phyloP scores from a whole-genome alignment of 2,329 filamentous ascomycete species.

The Alternaria rosae region DNA sequence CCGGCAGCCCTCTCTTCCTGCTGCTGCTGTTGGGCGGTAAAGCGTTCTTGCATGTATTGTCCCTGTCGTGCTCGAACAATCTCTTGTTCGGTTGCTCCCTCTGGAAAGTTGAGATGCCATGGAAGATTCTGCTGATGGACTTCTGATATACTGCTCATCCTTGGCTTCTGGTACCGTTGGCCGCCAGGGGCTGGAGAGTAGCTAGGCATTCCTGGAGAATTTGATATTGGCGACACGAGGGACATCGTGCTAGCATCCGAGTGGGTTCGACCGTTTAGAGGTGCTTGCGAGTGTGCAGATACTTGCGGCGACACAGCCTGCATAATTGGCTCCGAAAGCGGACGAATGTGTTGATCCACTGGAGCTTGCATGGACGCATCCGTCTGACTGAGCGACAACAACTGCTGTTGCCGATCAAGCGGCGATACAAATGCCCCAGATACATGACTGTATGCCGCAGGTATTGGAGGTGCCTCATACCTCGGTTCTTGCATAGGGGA shows the following conservation, averaged over 20 bases:
- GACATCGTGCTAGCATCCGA: slow-evolving; percentile 40
- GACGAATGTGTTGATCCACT: slow-evolving; percentile 23
- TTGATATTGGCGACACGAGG: slow-evolving; percentile 41
- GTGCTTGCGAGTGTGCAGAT: slow-evolving; percentile 38
- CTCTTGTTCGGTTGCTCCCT: slow-evolving; percentile 46
- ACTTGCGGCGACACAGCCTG: slow-evolving; percentile 43
- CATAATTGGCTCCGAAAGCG: slow-evolving; percentile 42
- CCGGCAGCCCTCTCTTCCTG: slow-evolving; percentile 40
- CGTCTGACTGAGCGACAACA: slow-evolving; percentile 20
- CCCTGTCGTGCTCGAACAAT: slow-evolving; percentile 47
- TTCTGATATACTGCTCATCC: slow-evolving; percentile 49
- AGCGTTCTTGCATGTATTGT: slow-evolving; percentile 46
- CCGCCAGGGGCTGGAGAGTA: slow-evolving; percentile 17
- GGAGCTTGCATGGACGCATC: slow-evolving; percentile 11
- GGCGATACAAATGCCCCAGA: slow-evolving; percentile 42
- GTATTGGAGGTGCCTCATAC: slow-evolving; percentile 48
- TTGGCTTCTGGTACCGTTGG: slow-evolving; percentile 33
- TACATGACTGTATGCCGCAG: slow-evolving; percentile 45
- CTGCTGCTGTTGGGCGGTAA: slow-evolving; percentile 42
- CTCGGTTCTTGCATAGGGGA: slow-evolving; percentile 36
- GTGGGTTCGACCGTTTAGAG: slow-evolving; percentile 30
- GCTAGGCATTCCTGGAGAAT: slow-evolving; percentile 27
- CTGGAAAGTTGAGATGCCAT: slow-evolving; percentile 46
- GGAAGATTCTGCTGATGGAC: slow-evolving; percentile 37
- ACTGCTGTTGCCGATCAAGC: slow-evolving; percentile 21